Conservation (phyloP, 2,329 filamentous ascomycete species). For the Trichoderma cornu-damae region DNA sequence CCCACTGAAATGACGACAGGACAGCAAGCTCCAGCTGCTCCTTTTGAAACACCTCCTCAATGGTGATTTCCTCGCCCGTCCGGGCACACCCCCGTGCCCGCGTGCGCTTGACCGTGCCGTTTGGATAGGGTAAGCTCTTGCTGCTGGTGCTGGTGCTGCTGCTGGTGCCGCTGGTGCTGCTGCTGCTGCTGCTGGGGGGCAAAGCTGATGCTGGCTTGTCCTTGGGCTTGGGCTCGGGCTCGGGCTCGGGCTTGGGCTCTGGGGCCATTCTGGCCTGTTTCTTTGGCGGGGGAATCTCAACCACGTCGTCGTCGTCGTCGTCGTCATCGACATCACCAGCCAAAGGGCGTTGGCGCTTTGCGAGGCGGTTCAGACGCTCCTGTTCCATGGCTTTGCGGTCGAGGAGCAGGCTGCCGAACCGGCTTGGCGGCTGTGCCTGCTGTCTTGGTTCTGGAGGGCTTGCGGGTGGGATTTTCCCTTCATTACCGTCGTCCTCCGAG, state of each 20-base stretch:
- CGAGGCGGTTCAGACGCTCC: conserved; percentile 67
- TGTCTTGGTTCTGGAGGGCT: neutral
- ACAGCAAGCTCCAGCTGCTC: conserved; percentile 68
- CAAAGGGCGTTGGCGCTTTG: conserved; percentile 44
- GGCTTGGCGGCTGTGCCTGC: neutral
- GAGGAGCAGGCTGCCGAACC: conserved; percentile 47
- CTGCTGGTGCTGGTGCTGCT: neutral
- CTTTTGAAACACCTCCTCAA: conserved; percentile 80
- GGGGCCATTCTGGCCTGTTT: conserved; percentile 2
- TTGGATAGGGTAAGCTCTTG: conserved; percentile 38
- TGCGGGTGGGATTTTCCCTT: too few relatives aligned
- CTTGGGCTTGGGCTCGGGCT: neutral
- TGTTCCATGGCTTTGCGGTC: conserved; percentile 81
- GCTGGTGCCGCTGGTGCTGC: neutral
- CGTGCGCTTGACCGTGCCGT: conserved; percentile 74
- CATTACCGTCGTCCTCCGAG: neutral
- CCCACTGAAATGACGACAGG: conserved; percentile 82
- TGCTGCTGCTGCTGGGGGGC: neutral
- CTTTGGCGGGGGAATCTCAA: conserved; percentile 30
- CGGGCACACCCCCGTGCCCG: conserved; percentile 62
- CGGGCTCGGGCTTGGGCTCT: neutral
- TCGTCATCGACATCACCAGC: neutral
- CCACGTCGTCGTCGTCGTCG: conserved; percentile 26
- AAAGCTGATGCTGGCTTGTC: too few relatives aligned
- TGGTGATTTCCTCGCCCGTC: conserved; percentile 67